Evolutionary conservation across 495 filamentous ascomycete species (phyloP).

Genomic region (Neurospora tetraspora): DNA sequence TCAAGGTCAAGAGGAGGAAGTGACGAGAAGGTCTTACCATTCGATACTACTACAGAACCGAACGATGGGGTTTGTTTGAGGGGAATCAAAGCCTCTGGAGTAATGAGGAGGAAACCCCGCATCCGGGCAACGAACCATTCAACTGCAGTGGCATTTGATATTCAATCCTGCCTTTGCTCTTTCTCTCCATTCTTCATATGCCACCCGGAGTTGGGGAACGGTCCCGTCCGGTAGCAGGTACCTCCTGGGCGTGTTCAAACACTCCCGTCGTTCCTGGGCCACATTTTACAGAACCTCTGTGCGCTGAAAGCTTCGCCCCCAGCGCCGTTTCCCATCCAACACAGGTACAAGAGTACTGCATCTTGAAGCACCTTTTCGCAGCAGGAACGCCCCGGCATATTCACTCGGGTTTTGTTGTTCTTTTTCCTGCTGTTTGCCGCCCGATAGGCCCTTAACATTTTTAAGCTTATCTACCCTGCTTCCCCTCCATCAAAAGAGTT

Average conservation of each 20-base stretch:
- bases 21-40: neutral
- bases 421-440: conserved; percentile 10
- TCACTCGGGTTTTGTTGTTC: neutral
- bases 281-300: conserved; percentile 28
- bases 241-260: neutral
- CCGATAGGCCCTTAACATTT: conserved; percentile 19
- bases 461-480: conserved; percentile 3
- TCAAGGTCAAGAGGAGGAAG: neutral
- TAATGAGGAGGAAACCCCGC: neutral
- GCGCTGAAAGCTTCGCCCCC: neutral
- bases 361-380: conserved; percentile 4
- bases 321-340: neutral
- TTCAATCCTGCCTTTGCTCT: neutral
- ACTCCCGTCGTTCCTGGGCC: neutral
- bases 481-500: neutral
- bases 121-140: neutral
- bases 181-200: neutral
- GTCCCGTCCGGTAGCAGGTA: neutral
- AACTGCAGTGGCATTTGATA: neutral
- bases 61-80: neutral
- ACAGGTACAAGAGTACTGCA: conserved; percentile 1
- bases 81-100: neutral
- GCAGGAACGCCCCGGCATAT: neutral
- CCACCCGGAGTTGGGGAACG: neutral
- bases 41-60: neutral